Base-by-base conservation (phyloP, 2,329 filamentous ascomycete species). In the Fusarium sarcochroum region DNA sequence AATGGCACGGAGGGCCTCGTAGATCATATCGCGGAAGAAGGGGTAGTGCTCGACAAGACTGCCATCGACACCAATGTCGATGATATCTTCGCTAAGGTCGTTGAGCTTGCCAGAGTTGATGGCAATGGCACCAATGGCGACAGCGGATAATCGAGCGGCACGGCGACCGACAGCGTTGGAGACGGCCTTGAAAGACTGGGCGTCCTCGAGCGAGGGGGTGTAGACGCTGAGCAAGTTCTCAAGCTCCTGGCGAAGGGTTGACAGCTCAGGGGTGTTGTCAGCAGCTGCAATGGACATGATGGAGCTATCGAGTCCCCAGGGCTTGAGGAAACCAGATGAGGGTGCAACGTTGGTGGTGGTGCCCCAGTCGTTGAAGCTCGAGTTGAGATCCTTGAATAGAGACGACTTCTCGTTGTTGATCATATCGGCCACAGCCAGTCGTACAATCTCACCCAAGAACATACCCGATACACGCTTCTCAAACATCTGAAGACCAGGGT, bases 391-490 rank as follows among this genome's bases (percentile, higher is more conserved):
- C 72, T 86, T 87, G 86, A 98, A 97, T 35, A 98, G 86, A 4
- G 89, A 85, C 8, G 91, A 81, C 1, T 85, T 78, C 27, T 89
- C 84, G 71, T 93, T 86, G 72, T 91, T 86, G 75, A 94, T 83
- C 77, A 98, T 86, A 59, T 89, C 85, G 50, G 96, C 79, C 21
- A 98, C 82, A 17, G 90, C 90, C 44, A 93, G 86, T 55, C 96
- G 91, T 56, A 98, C 86, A 67, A 98, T 94, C 80, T 99, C 96
- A 55, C 96, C 96, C 48, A 99, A 81, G 83, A 98, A 99, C 95
- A 99, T 98, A 78, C 96, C 96, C 1, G 94, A 97, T 17, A 99
- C 91, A 47, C 95, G 92, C 86, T 99, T 99, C 84, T 99, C 96
- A 76, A 98, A 99, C 93, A 98, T 97, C 78, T 99, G 96, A 65